Base-by-base conservation (phyloP, 106 monocot species). In the Dioscorea alata region DNA sequence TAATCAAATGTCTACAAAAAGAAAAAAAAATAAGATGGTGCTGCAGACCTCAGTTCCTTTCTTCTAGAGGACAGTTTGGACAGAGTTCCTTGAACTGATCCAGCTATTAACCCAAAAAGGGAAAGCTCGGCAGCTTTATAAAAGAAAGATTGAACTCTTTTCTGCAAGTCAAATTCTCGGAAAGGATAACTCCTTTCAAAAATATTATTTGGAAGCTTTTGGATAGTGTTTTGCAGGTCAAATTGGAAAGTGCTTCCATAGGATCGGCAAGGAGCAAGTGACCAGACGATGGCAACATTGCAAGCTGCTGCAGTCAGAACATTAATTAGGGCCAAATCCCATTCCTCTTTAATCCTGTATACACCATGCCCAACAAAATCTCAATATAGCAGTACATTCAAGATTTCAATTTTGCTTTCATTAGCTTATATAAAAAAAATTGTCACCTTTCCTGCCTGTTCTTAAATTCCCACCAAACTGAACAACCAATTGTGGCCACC, bases 191-290 rank as follows among this genome's bases (percentile, higher is more conserved):
- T 92, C 80, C 83, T 89, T 63, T 99, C 97, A 69, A 92, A 99
- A 20, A 99, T 69, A 74, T 99, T 99, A 60, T 99, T 99, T n/a
- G 97, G 97, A 66, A 99, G 97, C 59, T 99, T 99, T 74, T 99
- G 87, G 48, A 99, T 85, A 23, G 92, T 72, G 65, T 90, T 99
- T 80, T 99, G 86, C 76, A 92, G 83, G 75, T 92, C 87, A 75
- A 85, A 92, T 21, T 59, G 86, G 65, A 92, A 99, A 50, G 87
- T 99, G 67, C 75, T 92, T 66, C 92, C 97, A 79, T 92, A 99
- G 13, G 97, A 92, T 50, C 89, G 92, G 73, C 97, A 90, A 28
- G 97, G 92, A 28, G 97, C 97, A 64, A 92, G 81, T 28, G 89
- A 90, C 97, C 97, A 92, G 53, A 99, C 85, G 63, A 99, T 72